Base-by-base conservation (phyloP, 805 yeast genomes). In the Wickerhamomyces queroliae region DNA sequence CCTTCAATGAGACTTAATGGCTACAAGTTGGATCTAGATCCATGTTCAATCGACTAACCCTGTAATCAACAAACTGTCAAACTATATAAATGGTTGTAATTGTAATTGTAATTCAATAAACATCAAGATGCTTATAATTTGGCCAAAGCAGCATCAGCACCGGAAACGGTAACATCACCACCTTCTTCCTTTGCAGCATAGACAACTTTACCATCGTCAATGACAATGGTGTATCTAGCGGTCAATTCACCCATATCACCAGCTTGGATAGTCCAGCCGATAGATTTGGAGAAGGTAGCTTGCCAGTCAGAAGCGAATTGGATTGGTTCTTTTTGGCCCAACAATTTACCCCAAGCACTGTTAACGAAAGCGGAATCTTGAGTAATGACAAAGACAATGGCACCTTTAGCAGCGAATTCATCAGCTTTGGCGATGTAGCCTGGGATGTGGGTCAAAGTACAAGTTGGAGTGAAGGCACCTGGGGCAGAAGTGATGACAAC, bases 391-490 rank as follows among this genome's bases (percentile, higher is more conserved):
- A 83, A 64, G 42, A 83, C 66, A 52, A 47, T 42, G 33, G 80
- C 80, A 28, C 81, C 78, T 62, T 79, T 80, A 40, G 66, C 61
- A 52, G 69, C 61, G 55, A 85, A 72, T 39, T 74, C 72, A 18
- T 57, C 58, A 39, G 72, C 58, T 46, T 76, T 65, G 42, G 64
- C 55, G 42, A 82, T 59, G 66, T 65, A 82, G 19, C 80, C 85
- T 41, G 91, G 91, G 44, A 83, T 72, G 62, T 83, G 93, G 51
- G 74, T 69, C 37, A 72, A 76, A 36, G 84, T 71, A 62, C 93
- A 84, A 7, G 91, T 78, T 41, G 91, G 95, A 21, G 95, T 84
- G 70, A 84, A 86, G 10, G 95, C 93, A 46, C 90, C 95, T 45
- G 95, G 93, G 25, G 85, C 89, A 43, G 83, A 72, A 24, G 87